phyloP scores from a whole-genome alignment of 768 basidiomycete species.

The Suillus decipiens region DNA sequence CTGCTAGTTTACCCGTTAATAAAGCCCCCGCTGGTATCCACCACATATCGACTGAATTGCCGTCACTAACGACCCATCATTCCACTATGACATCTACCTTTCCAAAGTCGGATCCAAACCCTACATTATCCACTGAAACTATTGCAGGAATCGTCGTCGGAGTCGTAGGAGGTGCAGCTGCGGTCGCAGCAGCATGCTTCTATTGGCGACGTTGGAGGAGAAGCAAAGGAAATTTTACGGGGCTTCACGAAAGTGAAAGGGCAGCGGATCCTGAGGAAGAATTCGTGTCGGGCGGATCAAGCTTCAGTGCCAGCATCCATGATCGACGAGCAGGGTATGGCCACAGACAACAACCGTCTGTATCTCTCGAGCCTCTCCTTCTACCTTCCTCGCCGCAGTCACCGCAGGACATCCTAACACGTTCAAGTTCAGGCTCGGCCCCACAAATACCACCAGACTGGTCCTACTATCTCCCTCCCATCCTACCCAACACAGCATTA shows the following conservation, averaged over 20 bases:
- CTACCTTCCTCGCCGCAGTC: conserved; percentile 15
- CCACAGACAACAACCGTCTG: conserved; percentile 20
- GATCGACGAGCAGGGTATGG: not conserved
- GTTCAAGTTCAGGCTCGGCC: not conserved
- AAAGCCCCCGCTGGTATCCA: not conserved
- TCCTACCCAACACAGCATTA: not conserved
- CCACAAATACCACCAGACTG: not conserved
- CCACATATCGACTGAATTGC: too few relatives aligned
- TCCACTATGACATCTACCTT: not conserved
- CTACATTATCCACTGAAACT: conserved; percentile 13
- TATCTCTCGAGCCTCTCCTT: conserved; percentile 26
- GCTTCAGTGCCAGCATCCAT: not conserved
- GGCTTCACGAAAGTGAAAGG: conserved; percentile 15
- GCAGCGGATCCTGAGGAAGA: conserved; percentile 1
- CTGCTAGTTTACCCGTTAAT: not conserved
- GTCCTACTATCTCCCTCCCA: not conserved
- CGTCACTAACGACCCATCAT: not conserved
- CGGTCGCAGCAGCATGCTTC: conserved; percentile 17
- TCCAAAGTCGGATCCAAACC: not conserved
- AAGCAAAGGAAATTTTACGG: conserved; percentile 16
- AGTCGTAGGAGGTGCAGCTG: conserved; percentile 14
- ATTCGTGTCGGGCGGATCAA: not conserved
- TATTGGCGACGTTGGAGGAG: conserved; percentile 17
- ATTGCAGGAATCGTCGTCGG: conserved; percentile 28
- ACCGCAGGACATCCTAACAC: conserved; percentile 2